A percentile compares a stretch with the other conserved stretches of the same genome.
These are phyloP conservation scores for Diaporthe nobilis DNA, from an alignment of 2,329 filamentous ascomycete genomes.

Conservation along the genomic window DNA sequence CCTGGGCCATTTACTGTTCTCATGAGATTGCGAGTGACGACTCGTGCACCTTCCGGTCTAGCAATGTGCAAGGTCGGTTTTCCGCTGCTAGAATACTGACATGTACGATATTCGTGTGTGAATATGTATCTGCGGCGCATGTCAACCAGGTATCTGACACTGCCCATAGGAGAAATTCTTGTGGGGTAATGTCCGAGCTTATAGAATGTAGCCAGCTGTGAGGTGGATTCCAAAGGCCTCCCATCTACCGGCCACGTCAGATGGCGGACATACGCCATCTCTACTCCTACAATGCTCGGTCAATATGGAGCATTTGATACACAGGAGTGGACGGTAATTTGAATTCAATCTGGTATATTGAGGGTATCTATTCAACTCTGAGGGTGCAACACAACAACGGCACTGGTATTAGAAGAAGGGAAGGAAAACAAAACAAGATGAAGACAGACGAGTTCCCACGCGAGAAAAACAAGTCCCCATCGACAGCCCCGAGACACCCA, in stretches of 20 bases:
- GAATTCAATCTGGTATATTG: constrained; percentile 40
- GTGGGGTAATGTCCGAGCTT: background rate
- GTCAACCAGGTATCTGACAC: background rate
- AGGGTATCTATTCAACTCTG: constrained; percentile 44
- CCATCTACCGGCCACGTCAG: background rate
- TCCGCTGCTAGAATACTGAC: background rate
- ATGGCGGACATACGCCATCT: background rate
- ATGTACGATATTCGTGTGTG: background rate
- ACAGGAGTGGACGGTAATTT: background rate
- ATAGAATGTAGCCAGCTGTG: background rate
- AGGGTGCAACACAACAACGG: constrained; percentile 38
- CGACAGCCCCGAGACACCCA: constrained; percentile 7
- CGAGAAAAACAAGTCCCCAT: background rate
- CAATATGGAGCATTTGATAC: background rate
- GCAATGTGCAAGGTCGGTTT: background rate
- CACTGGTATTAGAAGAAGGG: constrained; percentile 40
- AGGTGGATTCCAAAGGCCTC: background rate
- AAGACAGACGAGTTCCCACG: constrained; percentile 19
- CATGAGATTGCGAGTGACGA: background rate
- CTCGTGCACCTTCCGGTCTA: background rate
- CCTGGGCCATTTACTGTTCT: no score
- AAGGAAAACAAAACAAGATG: background rate
- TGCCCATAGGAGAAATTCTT: background rate
- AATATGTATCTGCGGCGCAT: background rate
- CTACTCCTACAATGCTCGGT: no score